Percentiles rank a stretch among this genome's conserved stretches.
Evolutionary conservation across 2,329 filamentous ascomycete genomes (phyloP).

Genomic region (Onygenales sp.): DNA sequence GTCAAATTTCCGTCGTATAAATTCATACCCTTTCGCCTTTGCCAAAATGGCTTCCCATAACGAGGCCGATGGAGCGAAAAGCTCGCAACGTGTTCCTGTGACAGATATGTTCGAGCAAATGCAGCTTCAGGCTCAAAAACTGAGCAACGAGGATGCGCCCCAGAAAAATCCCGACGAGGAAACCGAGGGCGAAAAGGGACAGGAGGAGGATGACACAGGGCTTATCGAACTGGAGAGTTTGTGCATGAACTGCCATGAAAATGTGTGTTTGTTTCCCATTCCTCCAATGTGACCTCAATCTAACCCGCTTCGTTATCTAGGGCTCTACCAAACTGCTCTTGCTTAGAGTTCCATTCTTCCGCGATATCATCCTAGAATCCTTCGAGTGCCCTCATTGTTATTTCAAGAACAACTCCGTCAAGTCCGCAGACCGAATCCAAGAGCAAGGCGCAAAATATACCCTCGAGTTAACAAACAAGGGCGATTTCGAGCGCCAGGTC

Average conservation of each 20-base stretch:
- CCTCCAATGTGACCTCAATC: neutral
- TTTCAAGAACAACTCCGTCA: slow-evolving; percentile 87
- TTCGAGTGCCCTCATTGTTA: slow-evolving; percentile 86
- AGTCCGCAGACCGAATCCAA: slow-evolving; percentile 85
- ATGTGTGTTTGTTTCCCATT: slow-evolving; percentile 41
- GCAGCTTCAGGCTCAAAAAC: neutral
- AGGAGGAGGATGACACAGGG: slow-evolving; percentile 32
- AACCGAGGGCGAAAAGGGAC: slow-evolving; percentile 5
- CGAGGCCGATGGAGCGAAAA: neutral
- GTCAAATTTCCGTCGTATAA: neutral
- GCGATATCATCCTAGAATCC: slow-evolving; percentile 94
- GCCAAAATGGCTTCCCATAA: neutral
- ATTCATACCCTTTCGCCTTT: neutral
- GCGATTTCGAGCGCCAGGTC: slow-evolving; percentile 76
- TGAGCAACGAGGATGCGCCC: neutral
- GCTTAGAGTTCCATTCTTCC: slow-evolving; percentile 91
- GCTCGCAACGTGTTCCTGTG: neutral
- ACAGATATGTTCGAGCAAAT: neutral
- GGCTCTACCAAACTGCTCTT: slow-evolving; percentile 79
- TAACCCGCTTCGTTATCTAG: slow-evolving; percentile 34
- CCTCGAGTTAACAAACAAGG: slow-evolving; percentile 60
- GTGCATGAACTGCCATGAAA: slow-evolving; percentile 78
- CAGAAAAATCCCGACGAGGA: neutral
- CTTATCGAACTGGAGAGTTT: slow-evolving; percentile 53
- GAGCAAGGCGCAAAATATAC: slow-evolving; percentile 78